Evolutionary conservation across 2,329 filamentous ascomycete genomes (phyloP).

Genomic region (Blastomyces parvus): DNA sequence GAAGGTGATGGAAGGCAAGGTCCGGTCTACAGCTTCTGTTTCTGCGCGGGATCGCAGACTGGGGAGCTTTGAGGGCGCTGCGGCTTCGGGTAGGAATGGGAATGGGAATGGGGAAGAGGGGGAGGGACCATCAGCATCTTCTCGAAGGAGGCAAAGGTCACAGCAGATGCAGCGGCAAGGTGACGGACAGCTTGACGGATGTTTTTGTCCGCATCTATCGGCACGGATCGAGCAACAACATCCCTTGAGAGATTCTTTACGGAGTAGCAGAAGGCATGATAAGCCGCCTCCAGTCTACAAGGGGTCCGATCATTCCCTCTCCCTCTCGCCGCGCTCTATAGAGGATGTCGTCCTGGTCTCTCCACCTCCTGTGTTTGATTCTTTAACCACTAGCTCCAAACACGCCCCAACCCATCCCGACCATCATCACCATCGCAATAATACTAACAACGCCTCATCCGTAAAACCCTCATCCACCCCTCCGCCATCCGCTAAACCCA

Average conservation of each 20-base stretch:
- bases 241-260: background rate
- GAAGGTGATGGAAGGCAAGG: slow-evolving; percentile 82
- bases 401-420: slow-evolving; percentile 17
- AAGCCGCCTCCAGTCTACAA: background rate
- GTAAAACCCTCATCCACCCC: slow-evolving; percentile 22
- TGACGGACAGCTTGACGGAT: slow-evolving; percentile 1
- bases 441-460: background rate
- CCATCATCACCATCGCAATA: slow-evolving; percentile 12
- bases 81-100: background rate
- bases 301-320: background rate
- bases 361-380: background rate
- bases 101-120: slow-evolving; percentile 7
- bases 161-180: background rate
- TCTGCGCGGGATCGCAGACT: slow-evolving; percentile 19
- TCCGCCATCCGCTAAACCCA: background rate
- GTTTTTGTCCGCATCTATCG: background rate
- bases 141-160: slow-evolving; percentile 1
- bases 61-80: background rate
- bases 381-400: background rate
- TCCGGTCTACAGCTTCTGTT: slow-evolving; percentile 27
- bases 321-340: background rate
- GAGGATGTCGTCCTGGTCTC: background rate
- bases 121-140: background rate
- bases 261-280: background rate
- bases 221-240: background rate